Base-by-base conservation (phyloP, 805 yeast genomes). In the Nakazawaea pomicola region DNA sequence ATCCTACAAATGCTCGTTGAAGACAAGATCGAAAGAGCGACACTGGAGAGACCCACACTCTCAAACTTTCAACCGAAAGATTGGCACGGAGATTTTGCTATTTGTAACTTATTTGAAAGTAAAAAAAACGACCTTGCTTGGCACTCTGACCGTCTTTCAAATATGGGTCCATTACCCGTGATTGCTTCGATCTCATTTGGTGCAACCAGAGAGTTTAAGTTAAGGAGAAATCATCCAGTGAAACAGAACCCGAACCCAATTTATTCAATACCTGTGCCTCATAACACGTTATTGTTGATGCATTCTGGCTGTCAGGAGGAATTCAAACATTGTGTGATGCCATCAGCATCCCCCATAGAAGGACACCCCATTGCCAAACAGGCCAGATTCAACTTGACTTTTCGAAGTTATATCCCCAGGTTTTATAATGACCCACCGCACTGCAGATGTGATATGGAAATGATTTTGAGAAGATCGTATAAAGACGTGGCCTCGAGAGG, bases 261-360 rank as follows among this genome's bases (percentile, higher is more conserved):
- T 65, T 69, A 54, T 61, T 57, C 83, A 21, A 65, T 81, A 1
- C 81, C 78, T n/a, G 53, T 81, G 3, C 83, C 86, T 0, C 89
- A 85, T 55, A 85, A 85, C 52, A 70, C 85, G 7, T 55, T 85
- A 29, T 51, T 84, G 2, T 58, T 85, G 2, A 84, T 85, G 95
- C 78, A 80, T 45, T 83, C 87, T 1, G 88, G 87, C 0, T 79
- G 85, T 46, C 95, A 85, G 54, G 95, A 85, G 48, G 76, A 74
- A 38, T 85, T 61, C 54, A 83, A 78, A 51, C 95, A 86, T 52
- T 64, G 78, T 44, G 76, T 85, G 0, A 74, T 74, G 4, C 64
- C 78, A 1, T 58, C 68, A 30, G 54, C 58, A 5, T 60, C 60
- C 43, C 48, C 58, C 6, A 57, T 77, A 3, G 62, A 67, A 14